These are phyloP conservation scores for Plasmopara halstedii DNA, from an alignment of 352 stramenopile species.

Conservation along the genomic window DNA sequence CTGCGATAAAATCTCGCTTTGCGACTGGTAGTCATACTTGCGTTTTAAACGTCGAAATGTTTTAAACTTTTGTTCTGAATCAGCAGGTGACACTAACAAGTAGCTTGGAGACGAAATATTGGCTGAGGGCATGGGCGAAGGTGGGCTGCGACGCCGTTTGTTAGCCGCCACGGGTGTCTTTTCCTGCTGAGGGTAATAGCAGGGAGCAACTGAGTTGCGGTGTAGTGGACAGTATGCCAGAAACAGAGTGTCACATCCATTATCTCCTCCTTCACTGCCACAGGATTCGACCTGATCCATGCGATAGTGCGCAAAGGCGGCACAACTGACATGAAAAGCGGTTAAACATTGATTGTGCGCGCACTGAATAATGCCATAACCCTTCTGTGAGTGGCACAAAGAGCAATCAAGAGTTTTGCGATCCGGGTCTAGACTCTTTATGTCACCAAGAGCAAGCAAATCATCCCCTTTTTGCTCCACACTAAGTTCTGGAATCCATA, in stretches of 20 bases:
- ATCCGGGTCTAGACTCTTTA: slow-evolving; percentile 48
- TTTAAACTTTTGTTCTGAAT: slow-evolving; percentile 48
- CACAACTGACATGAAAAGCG: slow-evolving; percentile 80
- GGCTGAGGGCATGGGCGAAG: neutral
- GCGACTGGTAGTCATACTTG: slow-evolving; percentile 56
- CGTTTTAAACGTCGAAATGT: slow-evolving; percentile 65
- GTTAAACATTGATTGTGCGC: slow-evolving; percentile 58
- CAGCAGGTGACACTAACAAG: slow-evolving; percentile 39
- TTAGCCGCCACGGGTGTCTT: slow-evolving; percentile 1
- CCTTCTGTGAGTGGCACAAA: slow-evolving; percentile 56
- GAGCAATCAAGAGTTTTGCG: slow-evolving; percentile 56
- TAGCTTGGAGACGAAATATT: slow-evolving; percentile 35
- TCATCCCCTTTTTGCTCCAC: slow-evolving; percentile 28
- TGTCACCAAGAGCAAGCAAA: slow-evolving; percentile 36
- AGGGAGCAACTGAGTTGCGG: slow-evolving; percentile 25
- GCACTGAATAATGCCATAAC: slow-evolving; percentile 68
- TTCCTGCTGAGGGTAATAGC: slow-evolving; percentile 3
- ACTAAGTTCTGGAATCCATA: slow-evolving; percentile 77
- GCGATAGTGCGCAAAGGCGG: slow-evolving; percentile 43
- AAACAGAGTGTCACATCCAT: slow-evolving; percentile 45
- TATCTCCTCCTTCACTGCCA: slow-evolving; percentile 19
- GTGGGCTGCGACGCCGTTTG: slow-evolving; percentile 1
- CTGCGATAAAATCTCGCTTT: slow-evolving; percentile 10
- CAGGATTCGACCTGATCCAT: slow-evolving; percentile 43
- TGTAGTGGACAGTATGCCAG: slow-evolving; percentile 62